phyloP scores from a whole-genome alignment of 106 monocot genomes.

The Alisma plantagoaquatica region DNA sequence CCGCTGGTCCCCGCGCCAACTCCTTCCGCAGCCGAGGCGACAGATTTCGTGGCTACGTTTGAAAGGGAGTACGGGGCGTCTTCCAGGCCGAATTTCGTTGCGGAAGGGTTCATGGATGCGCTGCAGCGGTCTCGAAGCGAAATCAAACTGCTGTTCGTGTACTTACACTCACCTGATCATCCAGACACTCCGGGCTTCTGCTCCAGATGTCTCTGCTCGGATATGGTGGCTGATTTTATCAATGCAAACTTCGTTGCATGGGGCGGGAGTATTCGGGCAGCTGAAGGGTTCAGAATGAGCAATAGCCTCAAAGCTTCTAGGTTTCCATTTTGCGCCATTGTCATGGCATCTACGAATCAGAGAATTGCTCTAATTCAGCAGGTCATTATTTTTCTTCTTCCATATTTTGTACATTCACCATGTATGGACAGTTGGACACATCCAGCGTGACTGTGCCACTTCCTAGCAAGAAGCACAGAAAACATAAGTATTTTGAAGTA shows the following conservation, averaged over 20 bases:
- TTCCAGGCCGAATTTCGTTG: conserved; percentile 39
- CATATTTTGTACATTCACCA: too few relatives aligned
- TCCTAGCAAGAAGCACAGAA: too few relatives aligned
- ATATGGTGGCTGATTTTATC: conserved; percentile 56
- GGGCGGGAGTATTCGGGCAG: conserved; percentile 84
- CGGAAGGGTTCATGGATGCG: conserved; percentile 85
- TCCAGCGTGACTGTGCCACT: too few relatives aligned
- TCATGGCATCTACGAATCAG: conserved; percentile 66
- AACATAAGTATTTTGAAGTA: too few relatives aligned
- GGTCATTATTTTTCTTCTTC: conserved; percentile 21
- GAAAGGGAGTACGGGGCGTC: conserved; percentile 39
- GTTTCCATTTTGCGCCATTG: conserved; percentile 89
- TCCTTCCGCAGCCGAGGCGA: conserved; percentile 60
- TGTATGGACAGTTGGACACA: too few relatives aligned
- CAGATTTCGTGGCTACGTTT: conserved; percentile 50
- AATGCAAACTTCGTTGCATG: conserved; percentile 86
- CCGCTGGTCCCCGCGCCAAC: conserved; percentile 24
- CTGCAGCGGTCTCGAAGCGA: conserved; percentile 76
- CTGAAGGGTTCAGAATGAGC: conserved; percentile 98
- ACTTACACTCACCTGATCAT: conserved; percentile 92
- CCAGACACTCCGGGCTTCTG: conserved; percentile 79
- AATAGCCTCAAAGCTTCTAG: conserved; percentile 82
- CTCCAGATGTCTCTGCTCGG: conserved; percentile 38
- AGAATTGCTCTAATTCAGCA: conserved; percentile 67
- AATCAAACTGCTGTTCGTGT: conserved; percentile 79